phyloP scores from a whole-genome alignment of 148 eudicot species.

The Mesembryanthemum crystallinum region DNA sequence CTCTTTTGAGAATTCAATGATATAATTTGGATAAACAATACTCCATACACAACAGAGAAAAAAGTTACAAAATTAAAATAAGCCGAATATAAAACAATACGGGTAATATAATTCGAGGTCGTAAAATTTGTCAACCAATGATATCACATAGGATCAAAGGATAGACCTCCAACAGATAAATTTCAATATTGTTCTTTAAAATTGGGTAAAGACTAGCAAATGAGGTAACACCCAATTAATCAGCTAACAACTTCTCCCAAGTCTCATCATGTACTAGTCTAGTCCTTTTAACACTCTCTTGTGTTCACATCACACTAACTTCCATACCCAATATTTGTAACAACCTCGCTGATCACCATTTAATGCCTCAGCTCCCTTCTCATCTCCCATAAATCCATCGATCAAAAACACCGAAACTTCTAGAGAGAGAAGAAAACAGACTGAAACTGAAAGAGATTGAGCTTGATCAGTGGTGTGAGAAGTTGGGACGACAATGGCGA shows the following conservation, averaged over 20 bases:
- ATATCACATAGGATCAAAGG: too few species aligned
- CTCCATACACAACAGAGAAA: too few species aligned
- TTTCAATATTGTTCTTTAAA: too few species aligned
- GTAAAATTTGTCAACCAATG: too few species aligned
- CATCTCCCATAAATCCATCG: background rate
- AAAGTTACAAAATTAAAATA: too few species aligned
- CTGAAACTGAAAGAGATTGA: background rate
- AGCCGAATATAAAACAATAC: too few species aligned
- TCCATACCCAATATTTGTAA: background rate
- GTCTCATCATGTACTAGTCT: background rate
- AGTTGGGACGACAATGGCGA: slow-evolving; percentile 44
- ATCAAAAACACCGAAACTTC: background rate
- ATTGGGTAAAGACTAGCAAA: too few species aligned
- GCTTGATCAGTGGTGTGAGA: background rate
- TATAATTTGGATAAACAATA: too few species aligned
- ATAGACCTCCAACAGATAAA: too few species aligned
- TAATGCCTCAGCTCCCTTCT: background rate
- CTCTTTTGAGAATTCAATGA: too few species aligned
- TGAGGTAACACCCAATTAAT: background rate
- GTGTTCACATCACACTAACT: slow-evolving; percentile 7
- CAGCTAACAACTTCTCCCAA: background rate
- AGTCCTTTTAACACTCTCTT: background rate
- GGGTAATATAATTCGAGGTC: too few species aligned
- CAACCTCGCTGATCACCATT: background rate
- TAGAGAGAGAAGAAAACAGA: background rate